These are phyloP conservation scores for Aquanectria penicillioides DNA, from an alignment of 2,329 filamentous ascomycete species.

Conservation along the genomic window DNA sequence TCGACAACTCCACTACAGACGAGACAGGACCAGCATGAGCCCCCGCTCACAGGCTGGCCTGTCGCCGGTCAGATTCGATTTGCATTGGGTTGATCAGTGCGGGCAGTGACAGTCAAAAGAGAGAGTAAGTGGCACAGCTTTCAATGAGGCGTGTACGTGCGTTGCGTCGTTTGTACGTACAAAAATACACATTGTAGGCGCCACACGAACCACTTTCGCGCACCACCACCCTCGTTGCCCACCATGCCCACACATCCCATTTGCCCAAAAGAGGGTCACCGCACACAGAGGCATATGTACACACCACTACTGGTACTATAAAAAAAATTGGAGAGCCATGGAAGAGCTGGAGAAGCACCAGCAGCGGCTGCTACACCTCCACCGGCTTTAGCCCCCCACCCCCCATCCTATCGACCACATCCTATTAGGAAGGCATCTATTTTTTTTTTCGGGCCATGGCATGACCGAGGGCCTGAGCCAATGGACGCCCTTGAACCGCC, in stretches of 20 bases:
- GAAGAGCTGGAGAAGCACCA: not conserved
- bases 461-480: slow-evolving; percentile 29
- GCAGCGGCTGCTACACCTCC: slow-evolving; percentile 6
- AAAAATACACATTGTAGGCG: not conserved
- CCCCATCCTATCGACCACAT: not conserved
- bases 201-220: slow-evolving; percentile 10
- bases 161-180: not conserved
- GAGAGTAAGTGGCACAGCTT: too few species aligned
- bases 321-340: too few species aligned
- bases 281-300: not conserved
- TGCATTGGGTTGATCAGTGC: too few species aligned
- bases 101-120: too few species aligned
- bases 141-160: too few species aligned
- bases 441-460: slow-evolving; percentile 35
- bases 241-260: not conserved
- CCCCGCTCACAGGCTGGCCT: too few species aligned
- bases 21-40: slow-evolving; percentile 16
- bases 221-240: not conserved
- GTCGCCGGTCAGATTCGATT: too few species aligned
- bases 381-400: not conserved
- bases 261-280: not conserved
- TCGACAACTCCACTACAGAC: slow-evolving; percentile 8
- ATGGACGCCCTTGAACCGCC: slow-evolving; percentile 29
- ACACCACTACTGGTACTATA: too few species aligned
- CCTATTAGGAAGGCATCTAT: too few species aligned